These are phyloP conservation scores for Raffaelea ambrosiae DNA, from an alignment of 2,329 filamentous ascomycete species.

Conservation along the genomic window DNA sequence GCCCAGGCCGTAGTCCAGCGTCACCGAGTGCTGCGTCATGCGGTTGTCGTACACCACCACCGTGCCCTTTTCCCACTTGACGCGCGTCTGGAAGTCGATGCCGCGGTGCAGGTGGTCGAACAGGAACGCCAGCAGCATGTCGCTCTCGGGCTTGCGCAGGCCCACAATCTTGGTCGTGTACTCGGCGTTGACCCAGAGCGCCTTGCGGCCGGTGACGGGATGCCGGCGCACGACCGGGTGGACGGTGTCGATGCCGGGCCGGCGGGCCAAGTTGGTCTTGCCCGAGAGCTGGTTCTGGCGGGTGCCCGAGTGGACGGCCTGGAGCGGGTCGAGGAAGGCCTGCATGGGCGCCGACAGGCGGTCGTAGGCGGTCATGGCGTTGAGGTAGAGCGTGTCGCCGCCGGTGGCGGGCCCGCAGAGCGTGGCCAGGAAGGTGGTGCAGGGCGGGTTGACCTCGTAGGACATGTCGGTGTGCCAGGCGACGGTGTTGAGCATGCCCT, in stretches of 20 bases:
- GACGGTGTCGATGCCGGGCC: conserved; percentile 54
- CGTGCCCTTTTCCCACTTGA: conserved; percentile 35
- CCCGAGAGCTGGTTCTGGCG: no score
- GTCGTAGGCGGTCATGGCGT: conserved; percentile 71
- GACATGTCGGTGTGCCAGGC: conserved; percentile 87
- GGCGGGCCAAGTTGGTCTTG: conserved; percentile 35
- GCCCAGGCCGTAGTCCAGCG: no score
- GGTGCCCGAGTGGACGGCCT: no score
- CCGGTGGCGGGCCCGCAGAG: conserved; percentile 71
- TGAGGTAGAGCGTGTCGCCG: conserved; percentile 76
- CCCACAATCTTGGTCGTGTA: no score
- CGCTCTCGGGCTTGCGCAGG: conserved; percentile 66
- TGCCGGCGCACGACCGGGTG: conserved; percentile 80
- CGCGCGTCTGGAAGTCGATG: conserved; percentile 35
- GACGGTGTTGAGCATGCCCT: conserved; percentile 67
- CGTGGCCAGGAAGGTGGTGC: conserved; percentile 81
- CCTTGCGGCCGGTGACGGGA: conserved; percentile 74
- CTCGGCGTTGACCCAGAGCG: conserved; percentile 59
- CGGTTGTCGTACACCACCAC: conserved; percentile 29
- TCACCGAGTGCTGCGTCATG: conserved; percentile 13
- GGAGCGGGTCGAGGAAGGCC: no score
- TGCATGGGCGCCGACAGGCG: conserved; percentile 73
- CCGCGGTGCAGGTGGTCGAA: conserved; percentile 32
- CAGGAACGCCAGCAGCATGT: conserved; percentile 39
- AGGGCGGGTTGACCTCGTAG: conserved; percentile 81